phyloP scores from a whole-genome alignment of 805 yeast species.

The Starmerella bombi region DNA sequence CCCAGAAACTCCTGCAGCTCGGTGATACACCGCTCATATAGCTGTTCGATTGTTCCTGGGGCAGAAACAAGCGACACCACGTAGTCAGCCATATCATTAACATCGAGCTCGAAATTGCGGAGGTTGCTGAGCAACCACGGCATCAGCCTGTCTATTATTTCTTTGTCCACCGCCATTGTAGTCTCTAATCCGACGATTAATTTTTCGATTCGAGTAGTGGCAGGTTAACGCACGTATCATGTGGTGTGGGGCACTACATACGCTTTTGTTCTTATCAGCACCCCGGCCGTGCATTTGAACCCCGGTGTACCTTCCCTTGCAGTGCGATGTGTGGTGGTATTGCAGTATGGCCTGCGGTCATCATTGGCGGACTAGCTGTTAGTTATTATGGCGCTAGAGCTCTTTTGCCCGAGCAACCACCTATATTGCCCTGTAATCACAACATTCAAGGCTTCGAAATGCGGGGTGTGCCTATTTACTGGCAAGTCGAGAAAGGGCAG shows the following conservation, averaged over 20 bases:
- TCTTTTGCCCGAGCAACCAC: neutral
- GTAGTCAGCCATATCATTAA: conserved; percentile 33
- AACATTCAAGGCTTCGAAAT: conserved; percentile 15
- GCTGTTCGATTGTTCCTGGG: conserved; percentile 28
- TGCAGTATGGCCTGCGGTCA: neutral
- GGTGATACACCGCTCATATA: conserved; percentile 25
- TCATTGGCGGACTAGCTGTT: neutral
- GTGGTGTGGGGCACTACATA: too few species aligned
- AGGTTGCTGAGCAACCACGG: conserved; percentile 17
- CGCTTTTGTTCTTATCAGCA: too few species aligned
- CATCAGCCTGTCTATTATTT: conserved; percentile 10
- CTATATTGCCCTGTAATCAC: conserved; percentile 8
- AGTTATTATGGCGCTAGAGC: conserved; percentile 8
- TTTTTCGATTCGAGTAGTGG: neutral
- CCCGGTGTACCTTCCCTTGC: too few species aligned
- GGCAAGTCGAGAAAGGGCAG: conserved; percentile 14
- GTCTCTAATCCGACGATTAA: neutral
- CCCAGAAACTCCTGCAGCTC: conserved; percentile 34
- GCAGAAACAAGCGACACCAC: conserved; percentile 33
- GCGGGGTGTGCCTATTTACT: conserved; percentile 11
- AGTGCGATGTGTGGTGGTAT: neutral
- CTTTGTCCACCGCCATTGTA: conserved; percentile 7
- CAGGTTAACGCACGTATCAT: neutral
- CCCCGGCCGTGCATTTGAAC: too few species aligned
- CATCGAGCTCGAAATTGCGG: conserved; percentile 9